Percentiles rank a stretch among this genome's conserved stretches.
These are phyloP conservation scores for Linum usitatissimum DNA, from an alignment of 345 rosid species.

Conservation along the genomic window DNA sequence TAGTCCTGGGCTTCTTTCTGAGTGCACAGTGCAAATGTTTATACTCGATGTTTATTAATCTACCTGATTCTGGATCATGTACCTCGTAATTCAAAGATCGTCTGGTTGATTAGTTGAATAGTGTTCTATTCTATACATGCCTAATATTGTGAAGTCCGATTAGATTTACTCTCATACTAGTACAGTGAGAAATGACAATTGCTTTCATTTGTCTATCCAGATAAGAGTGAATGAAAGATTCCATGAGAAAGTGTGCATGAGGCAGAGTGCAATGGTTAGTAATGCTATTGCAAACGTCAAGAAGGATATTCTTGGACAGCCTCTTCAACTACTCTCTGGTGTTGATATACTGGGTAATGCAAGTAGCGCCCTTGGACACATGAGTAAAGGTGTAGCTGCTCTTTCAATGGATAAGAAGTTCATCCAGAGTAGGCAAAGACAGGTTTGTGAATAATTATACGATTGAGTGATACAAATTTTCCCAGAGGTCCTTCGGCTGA, in stretches of 20 bases:
- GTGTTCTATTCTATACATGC: not conserved
- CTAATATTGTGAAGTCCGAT: not conserved
- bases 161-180: not conserved
- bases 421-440: conserved; percentile 91
- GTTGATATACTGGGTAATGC: conserved; percentile 97
- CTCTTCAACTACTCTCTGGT: conserved; percentile 90
- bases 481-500: not conserved
- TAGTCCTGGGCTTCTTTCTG: not conserved
- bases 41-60: not conserved
- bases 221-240: conserved; percentile 73
- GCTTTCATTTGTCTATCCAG: conserved; percentile 33
- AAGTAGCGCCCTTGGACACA: conserved; percentile 97
- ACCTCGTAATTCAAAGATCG: not conserved
- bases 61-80: not conserved
- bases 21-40: not conserved
- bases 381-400: conserved; percentile 99
- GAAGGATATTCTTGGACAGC: conserved; percentile 94
- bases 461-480: not conserved
- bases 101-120: not conserved
- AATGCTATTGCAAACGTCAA: conserved; percentile 64
- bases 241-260: conserved; percentile 80
- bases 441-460: conserved; percentile 36
- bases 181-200: not conserved
- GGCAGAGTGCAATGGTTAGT: conserved; percentile 82
- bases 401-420: conserved; percentile 94